Evolutionary conservation across 352 stramenopile species (phyloP), one percentile per base, ranked within the genome.

Genomic region (Albugo laibachii): DNA sequence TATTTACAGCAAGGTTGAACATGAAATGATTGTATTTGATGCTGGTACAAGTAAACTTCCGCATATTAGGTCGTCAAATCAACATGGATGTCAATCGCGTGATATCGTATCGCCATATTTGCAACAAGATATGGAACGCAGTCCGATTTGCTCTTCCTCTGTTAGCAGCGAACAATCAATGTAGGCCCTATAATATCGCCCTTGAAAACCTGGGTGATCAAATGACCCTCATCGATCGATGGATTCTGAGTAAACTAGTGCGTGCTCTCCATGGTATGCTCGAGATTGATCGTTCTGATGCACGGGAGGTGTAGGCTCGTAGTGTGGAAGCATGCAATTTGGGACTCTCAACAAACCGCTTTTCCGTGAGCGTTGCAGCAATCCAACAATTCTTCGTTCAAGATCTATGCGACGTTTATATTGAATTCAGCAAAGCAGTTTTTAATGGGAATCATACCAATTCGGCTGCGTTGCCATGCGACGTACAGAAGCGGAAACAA

Each of bases 51-150:
- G 47, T 6, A 31, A n/a, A 1, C 5, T 48, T 46, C 16, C 52
- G 0, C 16, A 1, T 19, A 19, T 11, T 24, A 75, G 73, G 73
- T 13, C 74, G 75, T 13, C 73, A 92, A 37, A 92, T 92, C 57
- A 89, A 92, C 48, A 83, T 92, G 72, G 77, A 92, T 45, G 56
- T 89, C 13, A 72, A 89, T 51, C 67, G 76, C 12, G 73, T 92
- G 10, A 68, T 89, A 8, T 84, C 74, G 4, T 81, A 80, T 40
- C 76, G 79, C 8, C 74, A 89, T 51, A 89, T 92, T 46, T 92
- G 79, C 66, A 92, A 92, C 56, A 92, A 92, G 54, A 58, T 92
- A 51, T 92, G 79, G 79, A 88, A 92, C 49, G 79, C 74, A 5
- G 68, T 86, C 0, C 69, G 75, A 14, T 92, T 80, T 16, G 74